Evolutionary conservation across 1,284 basidiomycete genomes (phyloP).

Genomic region (Boletus sp.): DNA sequence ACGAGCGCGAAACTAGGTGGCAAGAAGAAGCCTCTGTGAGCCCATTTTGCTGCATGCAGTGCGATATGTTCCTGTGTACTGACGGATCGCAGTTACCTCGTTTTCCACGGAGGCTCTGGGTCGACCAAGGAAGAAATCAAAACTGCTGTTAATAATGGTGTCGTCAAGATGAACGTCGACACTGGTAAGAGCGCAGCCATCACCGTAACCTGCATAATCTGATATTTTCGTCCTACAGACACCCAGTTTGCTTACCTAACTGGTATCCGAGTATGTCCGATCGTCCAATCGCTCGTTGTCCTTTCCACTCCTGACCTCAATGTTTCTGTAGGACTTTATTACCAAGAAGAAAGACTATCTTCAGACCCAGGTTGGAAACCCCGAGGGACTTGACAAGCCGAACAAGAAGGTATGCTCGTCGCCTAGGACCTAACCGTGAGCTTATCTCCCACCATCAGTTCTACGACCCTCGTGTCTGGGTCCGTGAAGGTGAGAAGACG

Average conservation of each 20-base stretch:
- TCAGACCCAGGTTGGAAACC: conserved; percentile 87
- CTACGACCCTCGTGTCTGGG: conserved; percentile 97
- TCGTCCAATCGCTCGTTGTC: conserved; percentile 1
- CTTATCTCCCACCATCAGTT: conserved; percentile 40
- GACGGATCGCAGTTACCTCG: conserved; percentile 70
- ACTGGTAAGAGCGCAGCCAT: conserved; percentile 47
- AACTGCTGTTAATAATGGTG: conserved; percentile 89
- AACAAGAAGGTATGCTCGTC: conserved; percentile 82
- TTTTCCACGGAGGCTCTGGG: conserved; percentile 99
- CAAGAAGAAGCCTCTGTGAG: conserved; percentile 73
- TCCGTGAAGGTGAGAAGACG: conserved; percentile 98
- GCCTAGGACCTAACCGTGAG: not conserved
- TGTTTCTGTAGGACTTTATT: conserved; percentile 66
- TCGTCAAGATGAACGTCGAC: conserved; percentile 97
- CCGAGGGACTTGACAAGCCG: conserved; percentile 89
- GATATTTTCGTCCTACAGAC: conserved; percentile 40
- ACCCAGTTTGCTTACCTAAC: conserved; percentile 90
- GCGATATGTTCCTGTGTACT: not conserved
- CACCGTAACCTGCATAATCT: not conserved
- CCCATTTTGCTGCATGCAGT: conserved; percentile 14
- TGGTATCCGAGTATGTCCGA: conserved; percentile 73
- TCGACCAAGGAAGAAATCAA: conserved; percentile 96
- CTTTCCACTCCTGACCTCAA: conserved; percentile 2
- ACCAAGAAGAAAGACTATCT: conserved; percentile 83
- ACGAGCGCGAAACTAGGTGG: conserved; percentile 70